phyloP scores from a whole-genome alignment of 1,284 basidiomycete species.

The Amylostereum chailletii region DNA sequence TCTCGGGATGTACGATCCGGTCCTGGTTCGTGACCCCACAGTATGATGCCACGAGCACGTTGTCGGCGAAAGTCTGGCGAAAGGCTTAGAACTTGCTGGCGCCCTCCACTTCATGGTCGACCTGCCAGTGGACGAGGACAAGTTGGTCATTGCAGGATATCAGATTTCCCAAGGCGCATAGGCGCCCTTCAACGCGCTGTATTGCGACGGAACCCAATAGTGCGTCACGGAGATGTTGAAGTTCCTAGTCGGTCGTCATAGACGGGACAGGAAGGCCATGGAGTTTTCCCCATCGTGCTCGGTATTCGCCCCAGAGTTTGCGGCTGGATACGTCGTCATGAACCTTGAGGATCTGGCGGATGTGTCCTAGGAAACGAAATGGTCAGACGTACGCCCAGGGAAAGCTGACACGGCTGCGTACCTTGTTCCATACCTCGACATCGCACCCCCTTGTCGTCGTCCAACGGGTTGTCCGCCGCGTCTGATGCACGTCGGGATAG shows the following conservation, averaged over 20 bases:
- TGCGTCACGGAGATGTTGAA: slow-evolving; percentile 96
- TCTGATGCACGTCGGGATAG: too few relatives aligned
- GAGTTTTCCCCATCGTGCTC: slow-evolving; percentile 55
- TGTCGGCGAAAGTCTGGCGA: slow-evolving; percentile 93
- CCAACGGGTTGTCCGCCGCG: too few relatives aligned
- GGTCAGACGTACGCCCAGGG: too few relatives aligned
- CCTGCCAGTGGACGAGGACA: slow-evolving; percentile 93
- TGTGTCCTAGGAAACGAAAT: too few relatives aligned
- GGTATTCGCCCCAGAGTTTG: too few relatives aligned
- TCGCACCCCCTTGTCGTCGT: too few relatives aligned
- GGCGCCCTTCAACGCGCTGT: slow-evolving; percentile 93
- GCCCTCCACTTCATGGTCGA: slow-evolving; percentile 98
- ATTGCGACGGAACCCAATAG: slow-evolving; percentile 88
- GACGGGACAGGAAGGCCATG: slow-evolving; percentile 95
- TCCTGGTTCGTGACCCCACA: slow-evolving; percentile 95
- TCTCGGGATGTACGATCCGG: slow-evolving; percentile 95
- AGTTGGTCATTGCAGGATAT: slow-evolving; percentile 99
- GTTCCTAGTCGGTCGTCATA: slow-evolving; percentile 95
- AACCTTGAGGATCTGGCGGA: too few relatives aligned
- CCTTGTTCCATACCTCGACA: too few relatives aligned
- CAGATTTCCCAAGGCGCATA: slow-evolving; percentile 96
- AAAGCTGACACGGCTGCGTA: too few relatives aligned
- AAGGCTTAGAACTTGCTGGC: slow-evolving; percentile 99
- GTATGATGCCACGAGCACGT: slow-evolving; percentile 95
- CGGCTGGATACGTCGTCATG: too few relatives aligned